Percentiles rank a stretch among this genome's conserved stretches.
These are phyloP conservation scores for Termitomyces sp. DNA, from an alignment of 768 basidiomycete species.

Conservation along the genomic window DNA sequence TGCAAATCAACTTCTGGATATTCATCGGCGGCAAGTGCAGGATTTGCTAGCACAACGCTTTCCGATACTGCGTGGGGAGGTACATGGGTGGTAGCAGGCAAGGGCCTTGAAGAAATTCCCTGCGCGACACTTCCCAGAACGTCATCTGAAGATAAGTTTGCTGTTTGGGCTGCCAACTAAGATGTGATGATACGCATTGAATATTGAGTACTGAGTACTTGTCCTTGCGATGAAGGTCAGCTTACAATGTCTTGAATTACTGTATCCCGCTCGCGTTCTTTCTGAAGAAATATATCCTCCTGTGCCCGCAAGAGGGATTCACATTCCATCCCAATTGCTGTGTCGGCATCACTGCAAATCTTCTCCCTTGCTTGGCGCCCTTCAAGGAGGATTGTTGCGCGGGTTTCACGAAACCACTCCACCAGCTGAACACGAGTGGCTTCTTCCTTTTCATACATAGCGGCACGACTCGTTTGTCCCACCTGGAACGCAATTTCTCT, in stretches of 20 bases:
- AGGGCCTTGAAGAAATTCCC: background rate
- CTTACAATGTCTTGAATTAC: background rate
- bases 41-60: background rate
- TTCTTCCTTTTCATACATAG: constrained; percentile 1
- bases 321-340: background rate
- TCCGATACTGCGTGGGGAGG: background rate
- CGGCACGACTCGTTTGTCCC: background rate
- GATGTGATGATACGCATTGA: background rate
- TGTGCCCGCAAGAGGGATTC: background rate
- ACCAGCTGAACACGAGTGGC: background rate
- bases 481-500: background rate
- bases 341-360: background rate
- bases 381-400: background rate
- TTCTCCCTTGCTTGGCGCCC: constrained; percentile 1
- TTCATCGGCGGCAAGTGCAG: background rate
- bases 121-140: background rate
- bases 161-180: background rate
- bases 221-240: background rate
- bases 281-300: background rate
- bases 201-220: background rate
- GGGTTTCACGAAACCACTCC: background rate
- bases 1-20: no score
- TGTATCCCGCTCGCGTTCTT: background rate
- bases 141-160: background rate
- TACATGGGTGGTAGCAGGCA: background rate